Base-by-base conservation (phyloP, 23 red algal species). In the Pyropia yezoensis region DNA sequence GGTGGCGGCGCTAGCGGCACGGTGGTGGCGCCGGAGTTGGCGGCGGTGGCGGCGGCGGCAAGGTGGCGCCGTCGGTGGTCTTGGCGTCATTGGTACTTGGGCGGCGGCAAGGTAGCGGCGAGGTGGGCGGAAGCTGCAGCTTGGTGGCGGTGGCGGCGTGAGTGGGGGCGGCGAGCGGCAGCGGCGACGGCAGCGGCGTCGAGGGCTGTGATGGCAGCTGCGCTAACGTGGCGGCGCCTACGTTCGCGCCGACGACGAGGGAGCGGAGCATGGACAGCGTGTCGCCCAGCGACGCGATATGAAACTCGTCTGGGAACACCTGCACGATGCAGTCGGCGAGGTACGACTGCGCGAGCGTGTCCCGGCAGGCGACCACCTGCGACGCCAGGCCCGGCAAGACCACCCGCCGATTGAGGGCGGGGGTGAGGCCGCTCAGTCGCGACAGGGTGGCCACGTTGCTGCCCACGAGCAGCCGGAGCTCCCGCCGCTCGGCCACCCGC, bases 281-380 rank as follows among this genome's bases (percentile, higher is more conserved):
- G 2, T 64, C 63, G 39, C 77, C 74, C 27, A 89, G 49, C 14
- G 92, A 74, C 59, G 69, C 65, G 15, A 80, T 69, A n/a, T 81
- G 79, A 68, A 88, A 88, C 57, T 91, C 85, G 61, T 98, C 94
- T 25, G 86, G 87, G 60, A 98, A 98, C 18, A 83, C 94, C 61
- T 87, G 86, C 32, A 89, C 86, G 21, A 98, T 69, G 75, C 94
- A 98, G 51, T 98, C 94, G 12, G 85, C 79, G 20, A 98, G 69
- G 62, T 85, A 98, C 49, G 91, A 80, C 70, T 98, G 94, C 16
- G 81, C 81, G 22, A 87, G 73, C 7, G 85, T 58, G 52, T 98
- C 94, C 18, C 76, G 53, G 68, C 82, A 88, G 18, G 58, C 68
- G 21, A 90, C 72, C 39, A 90, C 74, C 57, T 88, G 86, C 27